Conservation (phyloP, 768 basidiomycete species). For the Lentinus brumalis region DNA sequence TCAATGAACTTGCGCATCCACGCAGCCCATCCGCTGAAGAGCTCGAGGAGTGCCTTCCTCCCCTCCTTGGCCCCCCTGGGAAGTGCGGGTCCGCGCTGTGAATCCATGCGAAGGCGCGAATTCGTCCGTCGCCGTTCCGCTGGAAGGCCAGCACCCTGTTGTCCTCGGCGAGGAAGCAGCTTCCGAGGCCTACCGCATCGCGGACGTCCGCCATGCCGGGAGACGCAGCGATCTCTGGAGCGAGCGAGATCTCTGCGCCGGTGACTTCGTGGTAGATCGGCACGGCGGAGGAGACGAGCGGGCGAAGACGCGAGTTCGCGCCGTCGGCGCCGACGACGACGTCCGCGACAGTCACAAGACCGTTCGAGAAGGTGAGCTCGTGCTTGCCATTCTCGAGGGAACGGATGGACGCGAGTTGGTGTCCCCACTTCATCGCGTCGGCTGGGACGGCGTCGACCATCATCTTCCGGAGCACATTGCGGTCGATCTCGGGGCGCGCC, state of each 20-base stretch:
- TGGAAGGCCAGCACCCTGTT: constrained; percentile 33
- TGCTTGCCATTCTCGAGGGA: background rate
- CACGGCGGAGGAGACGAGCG: constrained; percentile 31
- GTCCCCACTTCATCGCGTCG: background rate
- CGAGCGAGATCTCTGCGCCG: constrained; percentile 25
- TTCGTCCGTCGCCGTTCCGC: constrained; percentile 32
- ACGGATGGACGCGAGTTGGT: background rate
- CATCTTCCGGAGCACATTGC: background rate
- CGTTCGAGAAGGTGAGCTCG: background rate
- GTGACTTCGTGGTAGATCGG: constrained; percentile 38
- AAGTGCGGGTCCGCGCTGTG: background rate
- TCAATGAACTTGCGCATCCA: constrained; percentile 16
- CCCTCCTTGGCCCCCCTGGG: constrained; percentile 11
- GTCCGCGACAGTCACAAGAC: constrained; percentile 5
- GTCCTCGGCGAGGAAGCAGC: constrained; percentile 30
- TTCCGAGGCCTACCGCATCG: constrained; percentile 32
- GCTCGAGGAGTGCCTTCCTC: constrained; percentile 8
- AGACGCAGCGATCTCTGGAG: constrained; percentile 10
- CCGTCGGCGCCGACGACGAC: constrained; percentile 42
- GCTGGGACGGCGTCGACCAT: background rate
- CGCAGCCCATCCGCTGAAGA: constrained; percentile 9
- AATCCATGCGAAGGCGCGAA: constrained; percentile 10
- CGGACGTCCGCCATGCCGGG: constrained; percentile 1
- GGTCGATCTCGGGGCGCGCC: background rate
- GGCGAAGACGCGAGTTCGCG: constrained; percentile 41